These are phyloP conservation scores for Prunus salicina DNA, from an alignment of 306 rosid genomes.

Conservation along the genomic window DNA sequence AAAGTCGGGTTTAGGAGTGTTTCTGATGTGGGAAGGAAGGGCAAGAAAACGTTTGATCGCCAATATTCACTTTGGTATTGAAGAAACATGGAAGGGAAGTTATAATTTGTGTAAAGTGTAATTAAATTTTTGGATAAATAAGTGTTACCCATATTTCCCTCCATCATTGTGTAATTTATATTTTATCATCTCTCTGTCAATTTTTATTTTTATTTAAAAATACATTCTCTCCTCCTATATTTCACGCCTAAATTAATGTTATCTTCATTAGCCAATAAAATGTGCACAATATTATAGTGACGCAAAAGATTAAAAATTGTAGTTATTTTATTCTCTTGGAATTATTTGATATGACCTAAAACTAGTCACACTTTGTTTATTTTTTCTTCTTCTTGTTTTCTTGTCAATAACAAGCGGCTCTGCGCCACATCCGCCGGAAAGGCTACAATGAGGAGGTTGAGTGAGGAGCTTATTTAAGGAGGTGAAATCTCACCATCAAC, in stretches of 20 bases:
- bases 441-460: no score
- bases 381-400: neutral
- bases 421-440: neutral
- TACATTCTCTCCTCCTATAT: no score
- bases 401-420: neutral
- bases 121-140: neutral
- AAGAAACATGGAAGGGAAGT: neutral
- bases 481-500: no score
- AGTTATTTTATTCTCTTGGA: neutral
- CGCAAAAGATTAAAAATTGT: neutral
- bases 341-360: neutral
- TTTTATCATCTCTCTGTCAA: no score
- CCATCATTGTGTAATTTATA: neutral
- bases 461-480: no score
- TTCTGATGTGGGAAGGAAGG: conserved; percentile 47
- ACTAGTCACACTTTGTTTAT: neutral
- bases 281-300: neutral
- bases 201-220: no score
- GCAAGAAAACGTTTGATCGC: conserved; percentile 37
- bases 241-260: no score
- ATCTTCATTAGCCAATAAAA: neutral
- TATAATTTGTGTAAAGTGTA: neutral
- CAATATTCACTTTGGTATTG: conserved; percentile 53
- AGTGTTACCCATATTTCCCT: neutral
- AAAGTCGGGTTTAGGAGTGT: conserved; percentile 31